Conservation (phyloP, 768 basidiomycete species). For the Agrocybe praecox region DNA sequence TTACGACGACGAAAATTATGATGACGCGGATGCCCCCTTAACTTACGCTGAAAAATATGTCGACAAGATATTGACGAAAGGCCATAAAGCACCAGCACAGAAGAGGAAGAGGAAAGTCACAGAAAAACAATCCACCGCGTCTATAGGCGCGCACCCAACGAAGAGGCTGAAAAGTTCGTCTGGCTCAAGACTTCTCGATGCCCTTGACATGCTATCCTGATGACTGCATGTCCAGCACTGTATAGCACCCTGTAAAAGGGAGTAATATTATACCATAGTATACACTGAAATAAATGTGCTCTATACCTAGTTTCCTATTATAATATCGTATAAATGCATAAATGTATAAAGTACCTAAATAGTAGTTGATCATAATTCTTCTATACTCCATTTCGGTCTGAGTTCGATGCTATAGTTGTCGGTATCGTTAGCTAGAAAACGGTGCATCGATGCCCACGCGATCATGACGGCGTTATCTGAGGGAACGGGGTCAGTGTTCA, state of each 20-base stretch:
- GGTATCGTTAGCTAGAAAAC: conserved; percentile 64
- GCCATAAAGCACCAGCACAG: background rate
- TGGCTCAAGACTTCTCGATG: conserved; percentile 2
- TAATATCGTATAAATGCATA: no score
- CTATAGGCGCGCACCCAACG: background rate
- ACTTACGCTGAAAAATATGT: conserved; percentile 1
- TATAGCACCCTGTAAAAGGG: background rate
- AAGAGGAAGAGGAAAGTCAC: background rate
- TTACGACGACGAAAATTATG: background rate
- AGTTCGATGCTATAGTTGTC: conserved; percentile 66
- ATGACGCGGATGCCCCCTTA: background rate
- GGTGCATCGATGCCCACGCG: conserved; percentile 86
- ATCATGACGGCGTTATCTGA: conserved; percentile 98
- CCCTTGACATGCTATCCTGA: background rate
- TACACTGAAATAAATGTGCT: background rate
- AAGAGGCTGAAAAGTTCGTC: conserved; percentile 6
- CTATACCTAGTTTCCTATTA: no score
- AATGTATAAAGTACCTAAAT: no score
- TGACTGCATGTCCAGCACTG: background rate
- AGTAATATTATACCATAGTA: background rate
- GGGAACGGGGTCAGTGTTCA: background rate
- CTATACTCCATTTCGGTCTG: conserved; percentile 79
- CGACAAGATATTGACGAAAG: conserved; percentile 1
- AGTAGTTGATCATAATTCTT: conserved; percentile 48
- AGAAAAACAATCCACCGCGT: background rate